Conservation (phyloP, 306 rosid species). For the Ammopiptanthus mongolicus region DNA sequence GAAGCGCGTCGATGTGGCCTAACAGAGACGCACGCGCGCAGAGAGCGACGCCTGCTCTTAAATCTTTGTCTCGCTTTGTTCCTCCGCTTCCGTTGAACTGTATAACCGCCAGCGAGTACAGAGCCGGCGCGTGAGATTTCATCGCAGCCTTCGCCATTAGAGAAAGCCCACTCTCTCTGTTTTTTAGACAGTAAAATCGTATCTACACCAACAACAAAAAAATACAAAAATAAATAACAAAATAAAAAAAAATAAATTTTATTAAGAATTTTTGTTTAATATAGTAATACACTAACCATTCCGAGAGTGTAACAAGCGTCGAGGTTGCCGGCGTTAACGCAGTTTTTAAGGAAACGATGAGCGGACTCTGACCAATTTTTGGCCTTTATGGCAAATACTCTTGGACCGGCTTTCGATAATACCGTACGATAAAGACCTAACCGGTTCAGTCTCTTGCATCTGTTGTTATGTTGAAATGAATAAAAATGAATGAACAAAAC, state of each 20-base stretch:
- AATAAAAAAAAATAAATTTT: no score
- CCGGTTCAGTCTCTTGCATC: slow-evolving; percentile 69
- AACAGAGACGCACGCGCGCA: slow-evolving; percentile 69
- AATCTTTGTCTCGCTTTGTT: slow-evolving; percentile 51
- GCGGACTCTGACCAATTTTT: slow-evolving; percentile 59
- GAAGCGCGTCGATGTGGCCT: slow-evolving; percentile 79
- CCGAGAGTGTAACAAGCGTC: slow-evolving; percentile 88
- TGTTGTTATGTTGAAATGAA: background rate
- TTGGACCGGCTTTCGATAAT: slow-evolving; percentile 49
- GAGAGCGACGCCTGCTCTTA: slow-evolving; percentile 67
- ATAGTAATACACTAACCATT: slow-evolving; percentile 53
- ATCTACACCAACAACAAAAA: slow-evolving; percentile 36
- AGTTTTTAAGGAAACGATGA: slow-evolving; percentile 58
- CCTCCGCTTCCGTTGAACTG: slow-evolving; percentile 97
- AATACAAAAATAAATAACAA: background rate
- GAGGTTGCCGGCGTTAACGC: slow-evolving; percentile 64
- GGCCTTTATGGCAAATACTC: slow-evolving; percentile 43
- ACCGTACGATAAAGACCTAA: slow-evolving; percentile 58
- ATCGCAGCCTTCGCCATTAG: slow-evolving; percentile 80
- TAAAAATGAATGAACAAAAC: no score
- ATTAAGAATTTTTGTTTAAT: no score
- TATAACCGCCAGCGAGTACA: slow-evolving; percentile 80
- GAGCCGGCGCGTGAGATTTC: slow-evolving; percentile 58
- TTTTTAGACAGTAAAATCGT: slow-evolving; percentile 78
- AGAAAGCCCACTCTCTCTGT: slow-evolving; percentile 57